A percentile compares a stretch with the other conserved stretches of the same genome.
phyloP scores from a whole-genome alignment of 2,329 filamentous ascomycete species.

The Hawksworthiomyces lignivorus region DNA sequence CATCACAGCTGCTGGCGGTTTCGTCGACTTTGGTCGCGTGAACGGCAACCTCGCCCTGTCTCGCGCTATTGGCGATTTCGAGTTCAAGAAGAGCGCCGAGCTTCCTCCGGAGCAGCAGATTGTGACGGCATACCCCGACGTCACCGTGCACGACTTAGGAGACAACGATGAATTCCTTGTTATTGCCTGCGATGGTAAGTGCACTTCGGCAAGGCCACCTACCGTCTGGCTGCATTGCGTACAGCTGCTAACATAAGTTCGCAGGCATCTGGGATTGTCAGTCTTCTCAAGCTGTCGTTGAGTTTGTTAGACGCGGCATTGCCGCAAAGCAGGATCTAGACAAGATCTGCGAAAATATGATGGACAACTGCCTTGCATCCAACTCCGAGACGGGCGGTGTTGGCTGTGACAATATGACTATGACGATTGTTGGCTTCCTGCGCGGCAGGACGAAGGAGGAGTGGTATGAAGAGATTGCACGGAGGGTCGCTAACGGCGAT shows the following conservation, averaged over 20 bases:
- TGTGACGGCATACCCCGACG: slow-evolving; percentile 92
- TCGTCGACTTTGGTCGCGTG: slow-evolving; percentile 96
- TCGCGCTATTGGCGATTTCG: slow-evolving; percentile 95
- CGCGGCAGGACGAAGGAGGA: slow-evolving; percentile 90
- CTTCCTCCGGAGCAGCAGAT: slow-evolving; percentile 98
- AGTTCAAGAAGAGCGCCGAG: slow-evolving; percentile 99
- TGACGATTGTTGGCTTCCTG: slow-evolving; percentile 82
- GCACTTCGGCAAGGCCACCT: too few relatives aligned
- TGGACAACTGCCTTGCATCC: slow-evolving; percentile 98
- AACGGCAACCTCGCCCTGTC: slow-evolving; percentile 97
- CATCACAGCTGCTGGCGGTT: slow-evolving; percentile 91
- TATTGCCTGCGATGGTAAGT: slow-evolving; percentile 82
- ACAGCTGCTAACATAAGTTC: too few relatives aligned
- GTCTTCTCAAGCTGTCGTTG: slow-evolving; percentile 92
- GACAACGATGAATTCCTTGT: slow-evolving; percentile 95
- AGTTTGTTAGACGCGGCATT: slow-evolving; percentile 94
- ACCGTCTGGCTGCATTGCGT: too few relatives aligned
- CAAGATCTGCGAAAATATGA: slow-evolving; percentile 99
- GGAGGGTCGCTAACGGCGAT: slow-evolving; percentile 90
- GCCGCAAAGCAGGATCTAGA: slow-evolving; percentile 91
- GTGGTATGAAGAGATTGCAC: slow-evolving; percentile 95
- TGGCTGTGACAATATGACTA: slow-evolving; percentile 99
- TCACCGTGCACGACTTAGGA: slow-evolving; percentile 80
- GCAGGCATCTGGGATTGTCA: slow-evolving; percentile 99
- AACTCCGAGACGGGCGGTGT: slow-evolving; percentile 98